phyloP scores from a whole-genome alignment of 495 filamentous ascomycete genomes.

The Thermochaetoides thermophila region DNA sequence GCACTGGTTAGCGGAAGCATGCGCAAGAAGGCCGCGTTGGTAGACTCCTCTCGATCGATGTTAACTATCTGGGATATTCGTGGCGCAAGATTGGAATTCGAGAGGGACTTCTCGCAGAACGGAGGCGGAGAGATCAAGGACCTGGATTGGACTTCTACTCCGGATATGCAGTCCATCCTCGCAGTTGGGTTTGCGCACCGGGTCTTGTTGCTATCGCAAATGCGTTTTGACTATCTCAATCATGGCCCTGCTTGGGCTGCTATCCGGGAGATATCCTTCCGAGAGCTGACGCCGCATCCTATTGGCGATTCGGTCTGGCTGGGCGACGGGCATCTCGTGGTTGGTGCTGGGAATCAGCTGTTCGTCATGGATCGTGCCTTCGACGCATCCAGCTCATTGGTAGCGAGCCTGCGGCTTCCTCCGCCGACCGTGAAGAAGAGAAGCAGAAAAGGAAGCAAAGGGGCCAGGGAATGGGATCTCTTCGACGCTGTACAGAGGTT shows the following conservation, averaged over 20 bases:
- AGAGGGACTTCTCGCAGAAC: slow-evolving; percentile 52
- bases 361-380: slow-evolving; percentile 70
- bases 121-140: slow-evolving; percentile 72
- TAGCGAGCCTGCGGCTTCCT: slow-evolving; percentile 49
- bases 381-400: slow-evolving; percentile 45
- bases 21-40: slow-evolving; percentile 74
- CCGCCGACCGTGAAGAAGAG: too few species aligned
- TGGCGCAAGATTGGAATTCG: slow-evolving; percentile 67
- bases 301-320: slow-evolving; percentile 92
- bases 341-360: slow-evolving; percentile 88
- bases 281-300: slow-evolving; percentile 73
- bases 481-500: slow-evolving; percentile 69
- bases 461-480: slow-evolving; percentile 36
- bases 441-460: too few species aligned
- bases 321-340: slow-evolving; percentile 63
- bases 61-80: slow-evolving; percentile 87
- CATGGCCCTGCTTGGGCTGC: slow-evolving; percentile 81
- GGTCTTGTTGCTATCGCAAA: slow-evolving; percentile 73
- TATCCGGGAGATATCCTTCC: slow-evolving; percentile 67
- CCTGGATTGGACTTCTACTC: slow-evolving; percentile 89
- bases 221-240: slow-evolving; percentile 87
- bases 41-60: slow-evolving; percentile 55
- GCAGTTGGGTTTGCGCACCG: slow-evolving; percentile 81
- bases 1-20: slow-evolving; percentile 75
- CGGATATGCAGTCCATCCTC: slow-evolving; percentile 79